Conservation (phyloP, 768 basidiomycete species). For the Suillus weaverae region DNA sequence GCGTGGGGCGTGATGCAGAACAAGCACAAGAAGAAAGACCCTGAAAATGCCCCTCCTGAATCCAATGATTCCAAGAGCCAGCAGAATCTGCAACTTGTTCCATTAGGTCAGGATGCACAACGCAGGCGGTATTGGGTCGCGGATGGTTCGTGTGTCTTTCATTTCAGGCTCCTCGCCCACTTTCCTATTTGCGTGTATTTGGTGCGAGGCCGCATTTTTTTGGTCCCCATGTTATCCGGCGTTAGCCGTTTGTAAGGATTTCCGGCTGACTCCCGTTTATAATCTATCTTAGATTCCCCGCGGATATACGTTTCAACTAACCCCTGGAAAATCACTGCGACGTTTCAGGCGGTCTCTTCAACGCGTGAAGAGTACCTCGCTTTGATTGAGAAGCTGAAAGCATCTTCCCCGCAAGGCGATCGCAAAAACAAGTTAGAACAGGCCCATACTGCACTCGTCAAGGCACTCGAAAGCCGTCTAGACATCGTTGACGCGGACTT, state of each 20-base stretch:
- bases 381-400: constrained; percentile 61
- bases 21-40: constrained; percentile 82
- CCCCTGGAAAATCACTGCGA: constrained; percentile 85
- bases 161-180: constrained; percentile 33
- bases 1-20: constrained; percentile 85
- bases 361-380: constrained; percentile 73
- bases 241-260: constrained; percentile 36
- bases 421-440: constrained; percentile 59
- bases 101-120: constrained; percentile 74
- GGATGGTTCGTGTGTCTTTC: constrained; percentile 76
- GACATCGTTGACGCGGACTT: constrained; percentile 69
- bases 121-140: constrained; percentile 84
- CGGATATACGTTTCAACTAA: constrained; percentile 83
- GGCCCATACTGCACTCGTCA: constrained; percentile 61
- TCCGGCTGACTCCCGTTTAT: constrained; percentile 32
- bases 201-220: constrained; percentile 48
- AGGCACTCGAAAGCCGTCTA: constrained; percentile 61
- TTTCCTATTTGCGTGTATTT: constrained; percentile 75
- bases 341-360: constrained; percentile 69
- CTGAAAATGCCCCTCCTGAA: constrained; percentile 52
- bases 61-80: constrained; percentile 65
- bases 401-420: constrained; percentile 43
- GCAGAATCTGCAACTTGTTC: constrained; percentile 62
- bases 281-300: constrained; percentile 68
- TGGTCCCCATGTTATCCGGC: constrained; percentile 40